A percentile compares a stretch with the other conserved stretches of the same genome.
Conservation (phyloP, 495 filamentous ascomycete species). For the Daldinia grandis region DNA sequence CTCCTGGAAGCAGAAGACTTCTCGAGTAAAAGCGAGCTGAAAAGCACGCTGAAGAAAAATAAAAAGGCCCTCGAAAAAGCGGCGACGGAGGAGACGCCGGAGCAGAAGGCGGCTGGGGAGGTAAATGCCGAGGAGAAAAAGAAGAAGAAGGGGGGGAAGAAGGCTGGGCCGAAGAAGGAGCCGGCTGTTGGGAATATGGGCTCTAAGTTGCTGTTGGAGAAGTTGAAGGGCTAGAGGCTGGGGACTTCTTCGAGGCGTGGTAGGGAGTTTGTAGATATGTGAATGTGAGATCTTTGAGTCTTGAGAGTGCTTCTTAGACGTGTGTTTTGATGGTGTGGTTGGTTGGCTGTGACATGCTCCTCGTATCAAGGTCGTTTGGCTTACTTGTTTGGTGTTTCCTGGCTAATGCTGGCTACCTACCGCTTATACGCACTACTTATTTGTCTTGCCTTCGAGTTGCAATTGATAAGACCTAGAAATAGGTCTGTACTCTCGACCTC, state of each 20-base stretch:
- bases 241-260: background rate
- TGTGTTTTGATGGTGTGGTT: background rate
- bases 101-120: conserved; percentile 51
- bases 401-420: background rate
- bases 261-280: background rate
- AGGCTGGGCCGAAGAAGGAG: conserved; percentile 45
- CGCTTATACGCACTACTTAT: no score
- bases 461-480: no score
- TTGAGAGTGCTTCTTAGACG: background rate
- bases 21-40: conserved; percentile 67
- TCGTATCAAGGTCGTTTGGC: background rate
- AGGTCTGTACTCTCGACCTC: no score
- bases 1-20: conserved; percentile 85
- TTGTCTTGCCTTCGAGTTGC: no score
- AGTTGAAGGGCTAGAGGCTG: conserved; percentile 41
- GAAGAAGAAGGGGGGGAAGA: conserved; percentile 55
- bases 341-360: background rate
- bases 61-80: conserved; percentile 61
- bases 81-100: conserved; percentile 53
- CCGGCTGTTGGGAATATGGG: conserved; percentile 61
- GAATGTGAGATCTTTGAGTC: background rate
- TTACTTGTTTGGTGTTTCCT: background rate
- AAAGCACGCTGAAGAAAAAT: conserved; percentile 69
- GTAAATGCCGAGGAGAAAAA: conserved; percentile 33
- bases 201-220: conserved; percentile 63